A percentile compares a stretch with the other conserved stretches of the same genome.
Evolutionary conservation across 2,329 filamentous ascomycete species (phyloP).

Genomic region (Karstenula rhodostoma): DNA sequence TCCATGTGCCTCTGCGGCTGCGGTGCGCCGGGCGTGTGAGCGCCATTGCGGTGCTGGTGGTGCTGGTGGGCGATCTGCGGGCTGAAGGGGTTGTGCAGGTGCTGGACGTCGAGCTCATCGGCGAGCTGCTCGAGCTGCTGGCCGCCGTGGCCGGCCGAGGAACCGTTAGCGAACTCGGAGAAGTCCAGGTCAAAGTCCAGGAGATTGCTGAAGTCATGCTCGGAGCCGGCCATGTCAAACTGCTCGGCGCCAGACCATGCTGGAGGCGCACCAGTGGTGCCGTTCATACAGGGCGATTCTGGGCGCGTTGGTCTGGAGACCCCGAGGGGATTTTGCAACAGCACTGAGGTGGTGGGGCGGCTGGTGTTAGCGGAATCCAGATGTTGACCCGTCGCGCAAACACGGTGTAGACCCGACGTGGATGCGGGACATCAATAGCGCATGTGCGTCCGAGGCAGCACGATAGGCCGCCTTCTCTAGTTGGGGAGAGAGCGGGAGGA

Average conservation of each 20-base stretch:
- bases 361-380: slow-evolving; percentile 14
- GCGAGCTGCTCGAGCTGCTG: slow-evolving; percentile 43
- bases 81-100: slow-evolving; percentile 42
- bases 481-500: slow-evolving; percentile 3
- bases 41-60: slow-evolving; percentile 26
- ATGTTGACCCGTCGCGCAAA: slow-evolving; percentile 11
- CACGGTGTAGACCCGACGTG: background rate
- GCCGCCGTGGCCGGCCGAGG: slow-evolving; percentile 23
- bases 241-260: slow-evolving; percentile 52
- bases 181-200: slow-evolving; percentile 52
- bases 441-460: background rate
- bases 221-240: slow-evolving; percentile 53
- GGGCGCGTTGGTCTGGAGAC: slow-evolving; percentile 17
- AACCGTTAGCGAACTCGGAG: slow-evolving; percentile 35
- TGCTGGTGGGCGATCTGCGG: slow-evolving; percentile 20
- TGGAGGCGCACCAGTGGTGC: slow-evolving; percentile 30
- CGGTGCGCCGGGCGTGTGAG: slow-evolving; percentile 20
- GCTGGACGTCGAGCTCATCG: slow-evolving; percentile 44
- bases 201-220: slow-evolving; percentile 53
- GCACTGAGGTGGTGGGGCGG: slow-evolving; percentile 9
- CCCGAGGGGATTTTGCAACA: slow-evolving; percentile 15
- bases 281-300: slow-evolving; percentile 29
- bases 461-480: slow-evolving; percentile 7
- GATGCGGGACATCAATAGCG: slow-evolving; percentile 12
- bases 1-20: slow-evolving; percentile 24